Base-by-base conservation (phyloP, 2,329 filamentous ascomycete genomes). In the Capronia americana region DNA sequence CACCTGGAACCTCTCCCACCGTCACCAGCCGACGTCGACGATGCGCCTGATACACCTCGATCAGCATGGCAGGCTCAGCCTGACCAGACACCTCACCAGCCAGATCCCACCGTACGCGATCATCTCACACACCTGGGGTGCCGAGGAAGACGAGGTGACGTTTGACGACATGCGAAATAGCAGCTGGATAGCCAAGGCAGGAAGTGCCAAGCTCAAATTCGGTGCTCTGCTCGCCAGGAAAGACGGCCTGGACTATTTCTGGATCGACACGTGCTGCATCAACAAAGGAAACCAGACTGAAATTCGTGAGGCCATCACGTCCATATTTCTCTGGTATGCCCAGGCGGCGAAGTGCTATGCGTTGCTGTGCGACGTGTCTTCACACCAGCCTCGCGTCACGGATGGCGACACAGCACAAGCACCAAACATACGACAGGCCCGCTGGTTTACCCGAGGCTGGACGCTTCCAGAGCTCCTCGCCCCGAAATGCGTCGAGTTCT, bases 211-310 rank as follows among this genome's bases (percentile, higher is more conserved):
- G 61, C 67, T 77, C 17, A n/a, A 60, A 3, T 57, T 60, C 5
- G 68, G 69, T 55, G 69, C 64, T 34, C 28, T 67, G 20, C 69
- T 72, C 12, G 74, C 74, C 2, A 6, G 11, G 7, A 51, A 59
- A 4, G 75, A 78, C 57, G 72, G 70, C 6, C 54, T 76, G 4
- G 66, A 66, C 7, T 74, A 74, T 28, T 64, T 73, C 12, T 73
- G 71, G 72, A 57, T 74, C 10, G 72, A 74, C 54, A 72, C 68
- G 1, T 74, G 71, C 50, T 73, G 71, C 50, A 73, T 73, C 20
- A 65, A 73, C 48, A 73, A 71, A 23, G 20, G 20, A 23, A 48
- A 48, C 44, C 44, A 48, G 44, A n/a, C 44, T n/a, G 44, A 48
- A 23, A 14, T 48, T 23, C 17, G 17, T n/a, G 59, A 38, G 12